Evolutionary conservation across 345 rosid species (phyloP).

Genomic region (Bruguiera parviflora): DNA sequence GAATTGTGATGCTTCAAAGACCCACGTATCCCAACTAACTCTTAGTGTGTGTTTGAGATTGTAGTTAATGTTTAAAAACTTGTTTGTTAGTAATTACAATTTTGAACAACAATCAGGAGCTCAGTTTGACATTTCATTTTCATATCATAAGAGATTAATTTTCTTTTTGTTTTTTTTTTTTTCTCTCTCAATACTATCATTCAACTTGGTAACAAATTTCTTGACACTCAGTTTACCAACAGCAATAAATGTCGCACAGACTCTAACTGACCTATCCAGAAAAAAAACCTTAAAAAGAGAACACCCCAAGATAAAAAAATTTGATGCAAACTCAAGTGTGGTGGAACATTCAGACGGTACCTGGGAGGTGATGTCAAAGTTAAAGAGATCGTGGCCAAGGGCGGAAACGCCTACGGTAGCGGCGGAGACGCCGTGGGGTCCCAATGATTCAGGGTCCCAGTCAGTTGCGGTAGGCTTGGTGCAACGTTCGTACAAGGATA

Average conservation of each 20-base stretch:
- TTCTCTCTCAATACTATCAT: no score
- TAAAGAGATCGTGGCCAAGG: constrained; percentile 65
- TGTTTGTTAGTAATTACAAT: no score
- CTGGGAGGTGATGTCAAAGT: constrained; percentile 78
- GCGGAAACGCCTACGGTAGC: constrained; percentile 65
- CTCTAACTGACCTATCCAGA: neutral
- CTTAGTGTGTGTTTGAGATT: no score
- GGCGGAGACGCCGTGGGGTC: constrained; percentile 54
- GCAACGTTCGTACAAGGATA: constrained; percentile 45
- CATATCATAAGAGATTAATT: no score
- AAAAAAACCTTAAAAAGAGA: neutral
- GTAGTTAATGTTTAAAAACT: no score
- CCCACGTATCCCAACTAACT: no score
- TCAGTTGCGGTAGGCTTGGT: constrained; percentile 39
- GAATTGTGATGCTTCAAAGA: no score
- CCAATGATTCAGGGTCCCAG: constrained; percentile 27
- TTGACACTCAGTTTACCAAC: no score
- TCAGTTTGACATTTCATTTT: no score
- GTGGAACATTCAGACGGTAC: constrained; percentile 21
- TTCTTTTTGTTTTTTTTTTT: no score
- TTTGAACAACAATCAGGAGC: no score
- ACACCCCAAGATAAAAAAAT: neutral
- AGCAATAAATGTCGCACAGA: neutral
- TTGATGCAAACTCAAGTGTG: neutral
- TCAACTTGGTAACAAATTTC: no score